phyloP scores from a whole-genome alignment of 2,329 filamentous ascomycete genomes.

The Aureobasidium zeae region DNA sequence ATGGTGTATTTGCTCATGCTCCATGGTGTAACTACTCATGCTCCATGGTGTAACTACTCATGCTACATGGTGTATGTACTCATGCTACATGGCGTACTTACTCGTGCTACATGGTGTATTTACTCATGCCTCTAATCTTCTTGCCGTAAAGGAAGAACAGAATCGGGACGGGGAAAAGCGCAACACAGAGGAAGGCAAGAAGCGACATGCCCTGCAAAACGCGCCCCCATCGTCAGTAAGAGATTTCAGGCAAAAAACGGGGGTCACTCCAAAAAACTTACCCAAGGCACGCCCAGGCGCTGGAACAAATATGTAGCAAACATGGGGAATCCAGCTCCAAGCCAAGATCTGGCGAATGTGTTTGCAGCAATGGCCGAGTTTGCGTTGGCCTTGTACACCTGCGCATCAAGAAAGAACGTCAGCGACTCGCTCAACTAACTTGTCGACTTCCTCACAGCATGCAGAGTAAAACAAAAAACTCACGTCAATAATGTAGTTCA shows the following conservation, averaged over 20 bases:
- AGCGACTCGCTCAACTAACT: too few species aligned
- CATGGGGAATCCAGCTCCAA: constrained; percentile 30
- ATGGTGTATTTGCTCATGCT: too few species aligned
- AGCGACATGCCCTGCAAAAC: constrained; percentile 23
- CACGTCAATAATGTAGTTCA: constrained; percentile 41
- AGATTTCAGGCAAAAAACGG: too few species aligned
- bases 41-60: too few species aligned
- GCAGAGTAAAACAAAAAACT: constrained; percentile 21
- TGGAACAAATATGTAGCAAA: constrained; percentile 27
- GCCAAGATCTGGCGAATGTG: constrained; percentile 28
- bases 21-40: too few species aligned
- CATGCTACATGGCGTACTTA: too few species aligned
- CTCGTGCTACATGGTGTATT: constrained; percentile 13
- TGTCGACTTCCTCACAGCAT: constrained; percentile 31
- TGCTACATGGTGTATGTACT: too few species aligned
- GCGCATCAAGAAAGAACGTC: too few species aligned
- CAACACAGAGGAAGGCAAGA: constrained; percentile 27
- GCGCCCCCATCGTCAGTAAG: constrained; percentile 24
- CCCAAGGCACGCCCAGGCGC: constrained; percentile 14
- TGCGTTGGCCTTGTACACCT: constrained; percentile 28
- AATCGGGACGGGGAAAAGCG: constrained; percentile 22
- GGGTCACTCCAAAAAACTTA: background rate
- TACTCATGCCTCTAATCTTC: constrained; percentile 21
- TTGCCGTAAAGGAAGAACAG: constrained; percentile 24
- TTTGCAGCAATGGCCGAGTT: constrained; percentile 32